These are phyloP conservation scores for Candida neerlandica DNA, from an alignment of 1,139 yeast genomes.

Conservation along the genomic window DNA sequence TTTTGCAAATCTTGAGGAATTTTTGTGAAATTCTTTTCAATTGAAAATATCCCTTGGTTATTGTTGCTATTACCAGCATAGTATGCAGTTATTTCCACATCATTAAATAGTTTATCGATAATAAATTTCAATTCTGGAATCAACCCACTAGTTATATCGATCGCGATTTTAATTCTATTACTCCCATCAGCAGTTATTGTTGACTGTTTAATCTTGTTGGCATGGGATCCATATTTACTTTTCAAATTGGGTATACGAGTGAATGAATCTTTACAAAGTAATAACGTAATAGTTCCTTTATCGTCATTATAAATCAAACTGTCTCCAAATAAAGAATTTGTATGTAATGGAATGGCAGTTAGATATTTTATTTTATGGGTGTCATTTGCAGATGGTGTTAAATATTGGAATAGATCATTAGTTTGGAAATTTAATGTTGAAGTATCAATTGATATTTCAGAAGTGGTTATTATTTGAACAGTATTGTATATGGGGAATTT, in stretches of 20 bases:
- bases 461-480: conserved; percentile 7
- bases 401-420: neutral
- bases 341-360: neutral
- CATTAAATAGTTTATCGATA: conserved; percentile 4
- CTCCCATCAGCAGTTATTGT: neutral
- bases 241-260: conserved; percentile 4
- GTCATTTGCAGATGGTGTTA: neutral
- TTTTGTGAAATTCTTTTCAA: neutral
- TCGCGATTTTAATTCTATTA: neutral
- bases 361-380: neutral
- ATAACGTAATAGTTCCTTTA: neutral
- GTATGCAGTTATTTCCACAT: neutral
- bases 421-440: neutral
- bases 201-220: neutral
- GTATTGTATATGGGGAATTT: conserved; percentile 7
- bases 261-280: neutral
- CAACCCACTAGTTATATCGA: neutral
- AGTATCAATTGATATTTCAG: neutral
- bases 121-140: conserved; percentile 12
- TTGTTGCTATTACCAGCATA: neutral
- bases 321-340: neutral
- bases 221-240: neutral
- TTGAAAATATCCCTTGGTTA: neutral
- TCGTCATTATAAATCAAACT: neutral
- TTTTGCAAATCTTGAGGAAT: neutral